Percentiles rank a stretch among this genome's conserved stretches.
Conservation (phyloP, 2,329 filamentous ascomycete genomes). For the Beauveria australis region DNA sequence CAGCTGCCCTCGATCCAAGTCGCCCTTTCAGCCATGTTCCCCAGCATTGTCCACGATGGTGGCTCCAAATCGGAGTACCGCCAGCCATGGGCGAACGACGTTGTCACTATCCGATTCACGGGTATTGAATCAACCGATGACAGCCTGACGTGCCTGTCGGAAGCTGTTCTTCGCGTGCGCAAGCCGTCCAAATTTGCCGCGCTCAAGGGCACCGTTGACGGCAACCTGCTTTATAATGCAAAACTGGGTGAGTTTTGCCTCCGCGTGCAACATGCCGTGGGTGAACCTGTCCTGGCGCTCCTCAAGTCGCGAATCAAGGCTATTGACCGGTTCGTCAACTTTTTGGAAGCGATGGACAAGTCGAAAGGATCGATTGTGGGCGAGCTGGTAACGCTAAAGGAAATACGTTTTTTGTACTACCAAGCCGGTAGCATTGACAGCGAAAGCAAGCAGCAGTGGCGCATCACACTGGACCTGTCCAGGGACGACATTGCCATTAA, state of each 20-base stretch:
- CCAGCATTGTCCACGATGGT: slow-evolving; percentile 24
- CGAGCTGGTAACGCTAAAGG: slow-evolving; percentile 51
- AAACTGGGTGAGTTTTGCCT: slow-evolving; percentile 55
- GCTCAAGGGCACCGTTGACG: slow-evolving; percentile 48
- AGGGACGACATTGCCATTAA: slow-evolving; percentile 46
- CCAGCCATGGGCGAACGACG: slow-evolving; percentile 50
- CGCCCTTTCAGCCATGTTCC: slow-evolving; percentile 38
- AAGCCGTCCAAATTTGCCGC: slow-evolving; percentile 46
- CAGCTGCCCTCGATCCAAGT: slow-evolving; percentile 41
- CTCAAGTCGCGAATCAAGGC: slow-evolving; percentile 54
- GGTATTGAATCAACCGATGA: slow-evolving; percentile 27
- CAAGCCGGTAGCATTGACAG: slow-evolving; percentile 17
- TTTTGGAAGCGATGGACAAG: slow-evolving; percentile 56
- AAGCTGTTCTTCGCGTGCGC: slow-evolving; percentile 47
- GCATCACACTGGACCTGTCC: slow-evolving; percentile 50
- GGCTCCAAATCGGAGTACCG: slow-evolving; percentile 18
- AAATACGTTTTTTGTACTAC: slow-evolving; percentile 63
- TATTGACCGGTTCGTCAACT: slow-evolving; percentile 62
- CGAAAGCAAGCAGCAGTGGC: slow-evolving; percentile 30
- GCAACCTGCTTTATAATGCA: slow-evolving; percentile 54
- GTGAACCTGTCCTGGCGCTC: slow-evolving; percentile 48
- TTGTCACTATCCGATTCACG: slow-evolving; percentile 50
- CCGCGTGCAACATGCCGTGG: slow-evolving; percentile 49
- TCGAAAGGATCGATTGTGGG: slow-evolving; percentile 46
- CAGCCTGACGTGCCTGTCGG: slow-evolving; percentile 33